These are phyloP conservation scores for Ustilaginoidea virens DNA, from an alignment of 2,329 filamentous ascomycete species.

Conservation along the genomic window DNA sequence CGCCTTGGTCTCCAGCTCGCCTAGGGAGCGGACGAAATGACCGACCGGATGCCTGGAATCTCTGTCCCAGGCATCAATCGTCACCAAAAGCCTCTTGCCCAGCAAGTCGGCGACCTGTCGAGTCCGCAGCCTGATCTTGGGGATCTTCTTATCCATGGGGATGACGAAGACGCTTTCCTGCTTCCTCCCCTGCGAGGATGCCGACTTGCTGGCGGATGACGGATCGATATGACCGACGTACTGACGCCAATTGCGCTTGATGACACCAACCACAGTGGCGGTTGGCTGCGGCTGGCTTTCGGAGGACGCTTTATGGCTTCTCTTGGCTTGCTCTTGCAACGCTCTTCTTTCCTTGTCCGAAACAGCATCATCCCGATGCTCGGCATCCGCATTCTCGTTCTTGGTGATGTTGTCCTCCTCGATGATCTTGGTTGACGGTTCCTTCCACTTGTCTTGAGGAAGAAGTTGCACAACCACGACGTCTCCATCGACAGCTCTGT, in stretches of 20 bases:
- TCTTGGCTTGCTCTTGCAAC: constrained; percentile 81
- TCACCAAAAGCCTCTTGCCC: constrained; percentile 82
- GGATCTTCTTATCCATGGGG: constrained; percentile 95
- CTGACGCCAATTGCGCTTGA: constrained; percentile 95
- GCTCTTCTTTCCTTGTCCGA: constrained; percentile 75
- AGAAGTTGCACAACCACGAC: constrained; percentile 85
- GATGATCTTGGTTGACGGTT: constrained; percentile 85
- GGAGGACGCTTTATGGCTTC: constrained; percentile 58
- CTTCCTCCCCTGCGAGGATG: constrained; percentile 61
- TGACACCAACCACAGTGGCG: constrained; percentile 76
- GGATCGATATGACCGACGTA: constrained; percentile 93
- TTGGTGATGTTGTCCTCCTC: constrained; percentile 86
- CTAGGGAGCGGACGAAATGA: constrained; percentile 84
- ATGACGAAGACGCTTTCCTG: constrained; percentile 91
- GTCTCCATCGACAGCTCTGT: constrained; percentile 82
- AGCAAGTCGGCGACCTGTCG: constrained; percentile 78
- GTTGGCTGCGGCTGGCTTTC: constrained; percentile 80
- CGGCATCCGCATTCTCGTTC: constrained; percentile 83
- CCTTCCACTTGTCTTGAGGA: constrained; percentile 92
- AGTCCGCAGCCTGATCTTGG: constrained; percentile 87
- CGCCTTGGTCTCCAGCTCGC: constrained; percentile 91
- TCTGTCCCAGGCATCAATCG: constrained; percentile 89
- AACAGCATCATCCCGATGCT: constrained; percentile 62
- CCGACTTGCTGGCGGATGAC: constrained; percentile 60
- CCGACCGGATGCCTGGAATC: constrained; percentile 86